Evolutionary conservation across 2,329 filamentous ascomycete species (phyloP), one percentile per base, ranked within the genome.

Genomic region (Aspergillus sp.): DNA sequence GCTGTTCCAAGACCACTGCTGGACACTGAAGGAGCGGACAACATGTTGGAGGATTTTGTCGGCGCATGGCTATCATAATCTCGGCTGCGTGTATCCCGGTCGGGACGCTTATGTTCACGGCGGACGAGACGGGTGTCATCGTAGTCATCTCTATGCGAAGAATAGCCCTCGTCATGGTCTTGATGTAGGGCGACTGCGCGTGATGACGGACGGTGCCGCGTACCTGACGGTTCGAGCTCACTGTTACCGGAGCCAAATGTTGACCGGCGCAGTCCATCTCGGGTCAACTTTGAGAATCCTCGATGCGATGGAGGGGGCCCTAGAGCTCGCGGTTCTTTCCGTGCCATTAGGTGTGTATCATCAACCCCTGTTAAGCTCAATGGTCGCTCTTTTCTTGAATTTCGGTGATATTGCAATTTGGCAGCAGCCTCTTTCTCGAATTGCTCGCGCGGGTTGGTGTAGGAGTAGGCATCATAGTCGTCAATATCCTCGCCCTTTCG

Each of bases 121-220:
- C 72, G 72, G 15, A 74, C 72, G 51, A 78, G 74, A 54, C 72
- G 73, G 36, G 72, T 73, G 48, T 77, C 74, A 20, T 78, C 76
- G 57, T 79, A 76, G 9, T 78, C 75, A 41, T 80, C 76, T 17
- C 71, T 72, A 59, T 77, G 72, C 5, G 71, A 69, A 43, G 69
- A 76, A 62, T 72, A 78, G 41, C 66, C 77, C 53, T 76, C 72
- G 44, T 80, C 79, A 11, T 71, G 69, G 17, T 78, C 77, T 59
- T 82, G 81, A 60, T 82, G 80, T 5, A 82, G 63, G 15, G 78
- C 69, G 3, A 79, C 72, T 12, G 78, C 72, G 56, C 76, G 76
- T 44, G 77, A 78, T 30, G 75, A 75, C 11, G 77, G 68, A 41
- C 57, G 70, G 58, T 61, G 74, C 49, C 60, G 72, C 42, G 58